Percentiles rank a stretch among this genome's conserved stretches.
Evolutionary conservation across 176 grass and related monocot species (phyloP).

Genomic region (Hordeum marinum): DNA sequence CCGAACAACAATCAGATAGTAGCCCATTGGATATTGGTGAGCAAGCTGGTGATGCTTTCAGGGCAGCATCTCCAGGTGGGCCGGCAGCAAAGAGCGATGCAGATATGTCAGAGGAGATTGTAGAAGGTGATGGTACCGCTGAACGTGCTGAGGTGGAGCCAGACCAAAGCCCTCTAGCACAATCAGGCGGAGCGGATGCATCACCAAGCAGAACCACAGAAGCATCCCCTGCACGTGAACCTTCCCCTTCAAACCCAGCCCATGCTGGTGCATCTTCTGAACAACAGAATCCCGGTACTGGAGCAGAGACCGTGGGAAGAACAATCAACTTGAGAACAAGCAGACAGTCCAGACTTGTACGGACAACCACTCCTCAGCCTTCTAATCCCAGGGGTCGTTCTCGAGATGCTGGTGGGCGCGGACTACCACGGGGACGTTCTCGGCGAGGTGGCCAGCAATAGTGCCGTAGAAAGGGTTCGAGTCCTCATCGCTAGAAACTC

Average conservation of each 20-base stretch:
- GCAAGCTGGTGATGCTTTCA: conserved; percentile 35
- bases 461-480: not conserved
- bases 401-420: conserved; percentile 31
- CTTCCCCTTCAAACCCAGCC: conserved; percentile 33
- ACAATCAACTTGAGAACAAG: conserved; percentile 80
- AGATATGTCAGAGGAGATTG: conserved; percentile 50
- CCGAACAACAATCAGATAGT: conserved; percentile 60
- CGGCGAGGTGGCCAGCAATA: conserved; percentile 34
- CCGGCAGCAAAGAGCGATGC: conserved; percentile 34
- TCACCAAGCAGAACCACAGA: conserved; percentile 33
- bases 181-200: conserved; percentile 34
- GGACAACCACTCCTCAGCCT: conserved; percentile 6
- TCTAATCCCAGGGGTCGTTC: conserved; percentile 42
- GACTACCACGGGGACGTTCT: conserved; percentile 24
- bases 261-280: conserved; percentile 31
- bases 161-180: conserved; percentile 40
- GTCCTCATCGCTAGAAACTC: not conserved
- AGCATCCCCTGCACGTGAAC: conserved; percentile 41
- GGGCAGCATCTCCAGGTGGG: conserved; percentile 26
- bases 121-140: conserved; percentile 31
- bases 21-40: conserved; percentile 28
- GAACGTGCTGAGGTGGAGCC: conserved; percentile 36
- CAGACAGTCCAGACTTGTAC: conserved; percentile 45
- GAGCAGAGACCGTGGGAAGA: conserved; percentile 33
- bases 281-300: conserved; percentile 24